Evolutionary conservation across 73 alveolate species (phyloP).

Genomic region (Paramecium octaurelia): DNA sequence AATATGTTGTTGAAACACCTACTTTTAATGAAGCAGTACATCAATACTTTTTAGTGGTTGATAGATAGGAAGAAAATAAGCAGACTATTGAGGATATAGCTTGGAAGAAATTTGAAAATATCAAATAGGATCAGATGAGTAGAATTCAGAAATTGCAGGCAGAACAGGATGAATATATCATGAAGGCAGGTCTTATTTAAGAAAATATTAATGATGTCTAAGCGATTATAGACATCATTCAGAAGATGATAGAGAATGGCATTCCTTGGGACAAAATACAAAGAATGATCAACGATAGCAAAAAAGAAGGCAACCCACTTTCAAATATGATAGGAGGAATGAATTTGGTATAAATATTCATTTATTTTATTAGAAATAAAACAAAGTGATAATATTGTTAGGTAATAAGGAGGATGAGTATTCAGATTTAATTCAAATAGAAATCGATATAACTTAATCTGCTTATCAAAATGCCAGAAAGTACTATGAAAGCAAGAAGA

Average conservation of each 20-base stretch:
- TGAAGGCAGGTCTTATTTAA: conserved; percentile 79
- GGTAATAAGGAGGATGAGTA: conserved; percentile 65
- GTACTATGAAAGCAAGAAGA: conserved; percentile 77
- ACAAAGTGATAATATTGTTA: conserved; percentile 63
- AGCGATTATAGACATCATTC: conserved; percentile 74
- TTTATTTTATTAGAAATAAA: conserved; percentile 48
- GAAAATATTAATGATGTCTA: conserved; percentile 71
- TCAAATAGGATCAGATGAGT: conserved; percentile 78
- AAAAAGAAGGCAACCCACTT: conserved; percentile 82
- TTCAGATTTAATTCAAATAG: conserved; percentile 48
- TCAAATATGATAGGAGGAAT: conserved; percentile 75
- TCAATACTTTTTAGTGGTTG: conserved; percentile 72
- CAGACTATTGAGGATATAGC: conserved; percentile 40
- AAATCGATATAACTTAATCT: conserved; percentile 66
- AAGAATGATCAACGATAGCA: conserved; percentile 86
- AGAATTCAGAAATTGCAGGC: conserved; percentile 73
- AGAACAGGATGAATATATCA: conserved; percentile 74
- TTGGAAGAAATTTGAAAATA: conserved; percentile 80
- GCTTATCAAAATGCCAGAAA: conserved; percentile 80
- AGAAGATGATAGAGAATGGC: conserved; percentile 69
- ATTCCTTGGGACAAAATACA: conserved; percentile 80
- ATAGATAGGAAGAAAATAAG: conserved; percentile 66
- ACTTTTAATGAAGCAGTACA: conserved; percentile 76
- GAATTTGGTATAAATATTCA: conserved; percentile 50
- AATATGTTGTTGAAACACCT: conserved; percentile 64